Percentiles rank a stretch among this genome's conserved stretches.
phyloP scores from a whole-genome alignment of 1,284 basidiomycete genomes.

The Pisolithus thermaeus region DNA sequence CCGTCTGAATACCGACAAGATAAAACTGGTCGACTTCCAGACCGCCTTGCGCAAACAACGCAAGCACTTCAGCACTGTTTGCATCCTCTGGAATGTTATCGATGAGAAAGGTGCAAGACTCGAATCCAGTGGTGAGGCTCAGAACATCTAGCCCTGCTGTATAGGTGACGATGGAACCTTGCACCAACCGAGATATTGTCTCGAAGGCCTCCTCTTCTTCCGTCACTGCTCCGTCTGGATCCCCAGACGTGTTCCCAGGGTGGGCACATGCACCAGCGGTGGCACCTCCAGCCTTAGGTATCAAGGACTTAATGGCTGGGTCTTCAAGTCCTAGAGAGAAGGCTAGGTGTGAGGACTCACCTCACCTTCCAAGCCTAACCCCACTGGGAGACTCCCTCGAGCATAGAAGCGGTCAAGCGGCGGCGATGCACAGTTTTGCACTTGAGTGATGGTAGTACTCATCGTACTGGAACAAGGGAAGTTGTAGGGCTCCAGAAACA shows the following conservation, averaged over 20 bases:
- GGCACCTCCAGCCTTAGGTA: too few relatives aligned
- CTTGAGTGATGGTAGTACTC: not conserved
- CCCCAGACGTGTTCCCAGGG: too few relatives aligned
- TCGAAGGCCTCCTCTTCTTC: conserved; percentile 26
- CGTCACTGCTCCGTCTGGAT: too few relatives aligned
- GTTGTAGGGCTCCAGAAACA: not conserved
- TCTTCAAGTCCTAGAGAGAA: not conserved
- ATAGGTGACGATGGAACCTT: conserved; percentile 38
- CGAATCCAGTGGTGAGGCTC: conserved; percentile 36
- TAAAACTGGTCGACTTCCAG: conserved; percentile 27
- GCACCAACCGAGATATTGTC: conserved; percentile 33
- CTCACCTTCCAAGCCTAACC: not conserved
- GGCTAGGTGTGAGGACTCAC: not conserved
- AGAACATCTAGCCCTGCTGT: conserved; percentile 35
- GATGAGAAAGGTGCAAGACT: conserved; percentile 37
- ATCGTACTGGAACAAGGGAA: not conserved
- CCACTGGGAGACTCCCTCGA: too few relatives aligned
- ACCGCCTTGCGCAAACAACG: conserved; percentile 34
- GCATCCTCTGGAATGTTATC: conserved; percentile 33
- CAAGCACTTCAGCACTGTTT: conserved; percentile 28
- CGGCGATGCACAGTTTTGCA: not conserved
- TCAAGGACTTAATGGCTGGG: not conserved
- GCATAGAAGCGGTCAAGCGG: not conserved
- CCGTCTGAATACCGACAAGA: conserved; percentile 20
- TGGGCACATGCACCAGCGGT: too few relatives aligned